Conservation (phyloP, 2,329 filamentous ascomycete species). For the Sporothrix curviconia region DNA sequence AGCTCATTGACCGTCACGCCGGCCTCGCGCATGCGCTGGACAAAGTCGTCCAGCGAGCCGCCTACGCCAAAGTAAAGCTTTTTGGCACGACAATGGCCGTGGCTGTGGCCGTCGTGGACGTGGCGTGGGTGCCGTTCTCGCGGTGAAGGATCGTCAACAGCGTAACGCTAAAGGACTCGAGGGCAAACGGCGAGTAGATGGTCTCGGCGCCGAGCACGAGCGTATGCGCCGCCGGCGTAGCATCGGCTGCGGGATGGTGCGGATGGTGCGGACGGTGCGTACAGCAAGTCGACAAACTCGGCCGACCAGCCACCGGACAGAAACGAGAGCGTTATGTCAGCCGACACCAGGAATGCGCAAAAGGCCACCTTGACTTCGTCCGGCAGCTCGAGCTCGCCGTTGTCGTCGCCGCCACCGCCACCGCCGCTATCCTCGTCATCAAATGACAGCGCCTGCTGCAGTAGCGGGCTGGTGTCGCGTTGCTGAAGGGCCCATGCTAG, state of each 20-base stretch:
- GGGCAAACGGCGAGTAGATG: constrained; percentile 70
- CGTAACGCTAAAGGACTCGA: constrained; percentile 61
- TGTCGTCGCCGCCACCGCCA: too few relatives aligned
- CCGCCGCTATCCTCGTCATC: constrained; percentile 57
- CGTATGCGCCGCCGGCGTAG: constrained; percentile 23
- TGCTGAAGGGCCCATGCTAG: constrained; percentile 57
- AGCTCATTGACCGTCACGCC: constrained; percentile 45
- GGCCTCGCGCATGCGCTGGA: constrained; percentile 42
- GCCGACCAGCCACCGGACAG: constrained; percentile 70
- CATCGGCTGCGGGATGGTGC: constrained; percentile 15
- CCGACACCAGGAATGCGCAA: constrained; percentile 41
- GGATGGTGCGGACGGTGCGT: constrained; percentile 24
- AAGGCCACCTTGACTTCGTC: constrained; percentile 54
- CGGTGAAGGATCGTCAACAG: constrained; percentile 52
- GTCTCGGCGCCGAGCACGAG: constrained; percentile 71
- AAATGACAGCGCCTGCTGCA: constrained; percentile 41
- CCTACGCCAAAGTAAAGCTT: constrained; percentile 79
- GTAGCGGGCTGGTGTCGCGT: constrained; percentile 26
- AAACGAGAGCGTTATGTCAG: constrained; percentile 54
- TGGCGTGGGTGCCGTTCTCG: neutral
- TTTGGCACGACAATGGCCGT: constrained; percentile 67
- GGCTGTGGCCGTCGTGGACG: constrained; percentile 36
- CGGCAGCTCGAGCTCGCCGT: constrained; percentile 60
- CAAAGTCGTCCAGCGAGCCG: constrained; percentile 71
- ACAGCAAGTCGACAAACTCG: constrained; percentile 56